A percentile compares a stretch with the other conserved stretches of the same genome.
Evolutionary conservation across 169 alveolate genomes (phyloP).

Genomic region (Amoebophrya sp.): DNA sequence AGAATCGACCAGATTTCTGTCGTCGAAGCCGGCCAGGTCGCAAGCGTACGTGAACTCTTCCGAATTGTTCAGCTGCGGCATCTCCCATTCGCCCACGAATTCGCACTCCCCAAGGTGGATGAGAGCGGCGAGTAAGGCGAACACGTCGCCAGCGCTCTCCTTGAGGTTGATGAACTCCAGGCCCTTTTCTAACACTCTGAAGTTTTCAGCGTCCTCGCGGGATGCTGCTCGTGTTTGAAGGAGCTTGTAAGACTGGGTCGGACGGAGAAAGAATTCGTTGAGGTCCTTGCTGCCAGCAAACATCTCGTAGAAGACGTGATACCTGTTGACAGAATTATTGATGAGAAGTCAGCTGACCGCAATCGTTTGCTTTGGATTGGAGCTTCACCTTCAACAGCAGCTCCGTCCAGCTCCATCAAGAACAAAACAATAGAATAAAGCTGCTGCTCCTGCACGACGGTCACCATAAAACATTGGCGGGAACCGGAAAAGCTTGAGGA

Average conservation of each 20-base stretch:
- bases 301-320: constrained; percentile 84
- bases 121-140: neutral
- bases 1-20: neutral
- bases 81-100: neutral
- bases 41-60: neutral
- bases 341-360: too few species aligned
- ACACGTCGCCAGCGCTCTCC: neutral
- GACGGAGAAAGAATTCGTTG: neutral
- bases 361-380: too few species aligned
- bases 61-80: neutral
- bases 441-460: too few species aligned
- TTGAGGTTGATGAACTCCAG: neutral
- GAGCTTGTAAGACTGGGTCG: neutral
- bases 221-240: neutral
- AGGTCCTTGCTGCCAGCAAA: constrained; percentile 39
- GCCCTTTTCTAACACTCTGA: neutral
- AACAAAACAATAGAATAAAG: too few species aligned
- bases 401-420: too few species aligned
- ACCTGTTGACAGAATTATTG: too few species aligned
- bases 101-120: neutral
- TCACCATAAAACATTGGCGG: too few species aligned
- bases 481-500: too few species aligned
- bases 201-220: neutral
- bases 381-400: too few species aligned
- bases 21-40: neutral